A percentile compares a stretch with the other conserved stretches of the same genome.
These are phyloP conservation scores for Apophysomyces variabilis DNA, from an alignment of 371 early-diverging fungal species.

Conservation along the genomic window DNA sequence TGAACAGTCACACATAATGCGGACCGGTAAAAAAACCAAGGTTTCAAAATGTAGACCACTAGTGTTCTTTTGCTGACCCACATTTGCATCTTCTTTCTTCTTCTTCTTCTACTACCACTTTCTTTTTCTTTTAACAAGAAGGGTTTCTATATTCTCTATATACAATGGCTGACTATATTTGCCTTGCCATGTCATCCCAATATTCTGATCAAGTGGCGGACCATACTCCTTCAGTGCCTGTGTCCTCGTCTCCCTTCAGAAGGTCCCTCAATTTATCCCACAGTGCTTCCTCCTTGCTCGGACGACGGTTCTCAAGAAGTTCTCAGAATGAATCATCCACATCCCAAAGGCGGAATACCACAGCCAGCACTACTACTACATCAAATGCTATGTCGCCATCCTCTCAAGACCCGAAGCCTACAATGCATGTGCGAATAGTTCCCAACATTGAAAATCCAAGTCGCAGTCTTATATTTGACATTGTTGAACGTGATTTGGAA, in stretches of 20 bases:
- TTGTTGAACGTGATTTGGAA: conserved; percentile 79
- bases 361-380: neutral
- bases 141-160: neutral
- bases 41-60: too few species aligned
- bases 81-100: too few species aligned
- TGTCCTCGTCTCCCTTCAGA: conserved; percentile 6
- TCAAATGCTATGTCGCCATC: neutral
- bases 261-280: conserved; percentile 23
- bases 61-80: too few species aligned
- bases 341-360: conserved; percentile 6
- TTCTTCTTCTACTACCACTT: too few species aligned
- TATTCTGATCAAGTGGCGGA: conserved; percentile 15
- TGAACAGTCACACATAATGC: too few species aligned
- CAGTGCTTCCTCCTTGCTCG: conserved; percentile 17
- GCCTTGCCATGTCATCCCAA: conserved; percentile 24
- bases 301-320: conserved; percentile 19
- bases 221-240: neutral
- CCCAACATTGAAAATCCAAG: conserved; percentile 76
- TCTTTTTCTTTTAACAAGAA: too few species aligned
- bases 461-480: conserved; percentile 80
- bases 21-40: too few species aligned
- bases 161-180: conserved; percentile 29
- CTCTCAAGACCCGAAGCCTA: neutral
- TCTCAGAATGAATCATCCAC: neutral
- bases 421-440: conserved; percentile 72